These are phyloP conservation scores for Fraxinus floribunda DNA, from an alignment of 305 asterid species.

Conservation along the genomic window DNA sequence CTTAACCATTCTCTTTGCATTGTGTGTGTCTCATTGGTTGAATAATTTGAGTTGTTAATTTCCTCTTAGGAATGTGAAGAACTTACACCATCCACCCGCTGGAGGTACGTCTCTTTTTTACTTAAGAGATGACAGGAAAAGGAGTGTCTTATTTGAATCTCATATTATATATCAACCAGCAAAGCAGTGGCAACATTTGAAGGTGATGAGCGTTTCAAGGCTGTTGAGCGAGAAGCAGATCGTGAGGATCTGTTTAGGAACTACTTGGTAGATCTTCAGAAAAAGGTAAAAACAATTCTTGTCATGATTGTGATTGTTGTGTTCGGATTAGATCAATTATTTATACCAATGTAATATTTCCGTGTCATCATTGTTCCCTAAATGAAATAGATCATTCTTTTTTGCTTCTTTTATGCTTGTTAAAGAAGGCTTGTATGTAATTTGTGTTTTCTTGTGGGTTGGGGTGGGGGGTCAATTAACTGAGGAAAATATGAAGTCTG, in stretches of 20 bases:
- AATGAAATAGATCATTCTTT: neutral
- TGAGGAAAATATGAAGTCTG: neutral
- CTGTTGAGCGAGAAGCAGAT: constrained; percentile 85
- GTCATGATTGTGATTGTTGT: constrained; percentile 4
- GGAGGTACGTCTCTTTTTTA: constrained; percentile 62
- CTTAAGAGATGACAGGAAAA: constrained; percentile 6
- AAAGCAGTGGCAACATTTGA: constrained; percentile 87
- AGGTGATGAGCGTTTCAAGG: constrained; percentile 92
- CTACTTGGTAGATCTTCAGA: constrained; percentile 89
- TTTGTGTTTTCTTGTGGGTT: neutral
- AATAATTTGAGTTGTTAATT: constrained; percentile 30
- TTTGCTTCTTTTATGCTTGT: neutral
- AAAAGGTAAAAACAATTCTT: constrained; percentile 50
- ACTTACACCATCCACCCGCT: constrained; percentile 81
- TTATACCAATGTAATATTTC: neutral
- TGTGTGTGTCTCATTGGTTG: constrained; percentile 9
- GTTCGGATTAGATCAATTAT: neutral
- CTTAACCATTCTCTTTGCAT: constrained; percentile 3
- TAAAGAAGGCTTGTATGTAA: neutral
- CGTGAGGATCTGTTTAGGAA: constrained; percentile 93
- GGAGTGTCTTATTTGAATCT: constrained; percentile 25
- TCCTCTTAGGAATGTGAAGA: constrained; percentile 79
- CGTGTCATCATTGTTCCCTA: neutral
- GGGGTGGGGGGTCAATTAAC: neutral
- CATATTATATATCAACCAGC: constrained; percentile 47